phyloP scores from a whole-genome alignment of 495 filamentous ascomycete genomes.

The Lentithecium fluviatile region DNA sequence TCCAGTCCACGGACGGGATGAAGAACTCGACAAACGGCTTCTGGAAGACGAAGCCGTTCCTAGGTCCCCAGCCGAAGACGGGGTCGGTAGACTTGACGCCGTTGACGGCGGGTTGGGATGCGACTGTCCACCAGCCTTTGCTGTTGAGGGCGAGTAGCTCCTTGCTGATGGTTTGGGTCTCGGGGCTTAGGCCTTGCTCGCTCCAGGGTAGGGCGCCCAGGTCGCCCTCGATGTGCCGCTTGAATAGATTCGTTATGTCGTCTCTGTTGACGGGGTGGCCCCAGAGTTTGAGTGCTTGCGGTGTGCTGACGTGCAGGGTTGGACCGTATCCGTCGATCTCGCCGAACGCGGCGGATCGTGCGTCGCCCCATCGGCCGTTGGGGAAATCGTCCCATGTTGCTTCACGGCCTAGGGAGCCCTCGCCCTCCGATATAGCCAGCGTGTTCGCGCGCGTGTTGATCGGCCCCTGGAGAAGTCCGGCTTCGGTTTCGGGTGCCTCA shows the following conservation, averaged over 20 bases:
- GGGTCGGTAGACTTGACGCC: constrained; percentile 70
- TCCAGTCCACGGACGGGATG: constrained; percentile 69
- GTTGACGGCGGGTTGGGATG: constrained; percentile 94
- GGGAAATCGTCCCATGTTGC: constrained; percentile 99
- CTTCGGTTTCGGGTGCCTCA: constrained; percentile 67
- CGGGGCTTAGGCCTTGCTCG: constrained; percentile 81
- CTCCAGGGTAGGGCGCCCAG: constrained; percentile 85
- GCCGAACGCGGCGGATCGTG: constrained; percentile 75
- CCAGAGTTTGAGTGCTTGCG: constrained; percentile 80
- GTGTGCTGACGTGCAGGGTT: constrained; percentile 74
- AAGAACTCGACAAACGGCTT: constrained; percentile 98
- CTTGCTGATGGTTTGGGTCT: constrained; percentile 74
- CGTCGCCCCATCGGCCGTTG: constrained; percentile 95
- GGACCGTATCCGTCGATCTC: constrained; percentile 96
- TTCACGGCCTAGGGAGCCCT: constrained; percentile 86
- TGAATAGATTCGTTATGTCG: constrained; percentile 78
- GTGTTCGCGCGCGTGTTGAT: constrained; percentile 72
- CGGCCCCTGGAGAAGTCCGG: constrained; percentile 58
- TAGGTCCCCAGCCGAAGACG: constrained; percentile 93
- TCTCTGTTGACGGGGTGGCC: constrained; percentile 63
- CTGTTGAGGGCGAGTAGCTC: constrained; percentile 72
- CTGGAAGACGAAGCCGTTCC: constrained; percentile 92
- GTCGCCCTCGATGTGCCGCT: constrained; percentile 71
- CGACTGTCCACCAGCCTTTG: constrained; percentile 93
- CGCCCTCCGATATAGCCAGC: constrained; percentile 87